phyloP scores from a whole-genome alignment of 116 monocot genomes.

The Iris pallida region DNA sequence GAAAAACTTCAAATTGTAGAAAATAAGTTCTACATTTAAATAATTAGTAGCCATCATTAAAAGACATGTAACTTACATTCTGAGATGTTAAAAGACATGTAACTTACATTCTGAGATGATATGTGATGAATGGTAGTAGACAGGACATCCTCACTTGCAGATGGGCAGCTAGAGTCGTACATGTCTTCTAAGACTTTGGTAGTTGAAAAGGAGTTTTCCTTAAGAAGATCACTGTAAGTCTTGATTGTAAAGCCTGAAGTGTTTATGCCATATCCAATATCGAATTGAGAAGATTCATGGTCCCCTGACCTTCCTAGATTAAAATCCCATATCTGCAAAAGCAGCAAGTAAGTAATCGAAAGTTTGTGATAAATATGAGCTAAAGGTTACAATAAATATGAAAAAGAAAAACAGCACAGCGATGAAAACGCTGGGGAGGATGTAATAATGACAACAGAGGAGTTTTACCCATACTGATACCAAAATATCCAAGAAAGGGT shows the following conservation, averaged over 20 bases:
- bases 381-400: no score
- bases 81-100: background rate
- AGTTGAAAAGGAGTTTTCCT: constrained; percentile 36
- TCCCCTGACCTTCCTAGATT: constrained; percentile 68
- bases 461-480: no score
- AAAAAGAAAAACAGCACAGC: no score
- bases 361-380: no score
- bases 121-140: constrained; percentile 24
- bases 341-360: background rate
- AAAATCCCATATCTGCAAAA: constrained; percentile 79
- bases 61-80: no score
- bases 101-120: constrained; percentile 40
- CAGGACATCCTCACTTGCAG: constrained; percentile 33
- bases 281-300: constrained; percentile 33
- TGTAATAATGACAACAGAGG: no score
- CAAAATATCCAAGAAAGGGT: no score
- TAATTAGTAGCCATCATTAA: no score
- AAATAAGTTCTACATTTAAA: no score
- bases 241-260: constrained; percentile 52
- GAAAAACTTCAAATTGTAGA: no score
- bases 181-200: constrained; percentile 39
- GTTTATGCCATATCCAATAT: constrained; percentile 35
- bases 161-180: constrained; percentile 33
- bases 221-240: constrained; percentile 53
- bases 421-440: no score